Conservation (phyloP, 371 early-diverging fungal species). For the Apophysomyces elegans region DNA sequence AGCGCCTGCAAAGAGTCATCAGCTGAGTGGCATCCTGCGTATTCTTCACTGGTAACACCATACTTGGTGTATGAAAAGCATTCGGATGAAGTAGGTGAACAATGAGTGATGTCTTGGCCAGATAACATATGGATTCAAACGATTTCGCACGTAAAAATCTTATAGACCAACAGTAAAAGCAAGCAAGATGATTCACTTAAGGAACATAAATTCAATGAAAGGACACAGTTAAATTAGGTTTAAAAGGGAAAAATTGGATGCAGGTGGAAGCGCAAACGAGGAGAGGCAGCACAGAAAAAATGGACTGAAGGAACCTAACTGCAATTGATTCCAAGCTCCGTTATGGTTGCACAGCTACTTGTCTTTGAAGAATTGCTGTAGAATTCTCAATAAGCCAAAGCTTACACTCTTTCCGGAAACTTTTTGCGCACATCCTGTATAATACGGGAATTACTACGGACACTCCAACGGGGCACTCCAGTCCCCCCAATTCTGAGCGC, state of each 20-base stretch:
- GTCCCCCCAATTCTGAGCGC: too few species aligned
- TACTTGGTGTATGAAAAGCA: background rate
- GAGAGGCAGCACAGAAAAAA: background rate
- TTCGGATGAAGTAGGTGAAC: background rate
- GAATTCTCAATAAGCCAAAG: too few species aligned
- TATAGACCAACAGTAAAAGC: background rate
- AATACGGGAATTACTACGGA: too few species aligned
- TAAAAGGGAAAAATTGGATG: background rate
- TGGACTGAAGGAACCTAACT: too few species aligned
- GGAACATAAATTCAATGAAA: background rate
- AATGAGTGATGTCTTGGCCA: background rate
- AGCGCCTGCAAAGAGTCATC: background rate
- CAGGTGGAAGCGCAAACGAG: background rate
- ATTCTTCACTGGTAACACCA: background rate
- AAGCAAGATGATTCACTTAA: constrained; percentile 2
- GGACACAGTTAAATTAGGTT: background rate
- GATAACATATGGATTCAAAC: background rate
- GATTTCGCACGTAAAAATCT: background rate
- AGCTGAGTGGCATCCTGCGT: constrained; percentile 4
- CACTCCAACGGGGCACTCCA: too few species aligned
- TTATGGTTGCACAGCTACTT: too few species aligned
- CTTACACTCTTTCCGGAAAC: too few species aligned
- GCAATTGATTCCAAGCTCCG: too few species aligned
- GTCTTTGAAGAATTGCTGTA: too few species aligned
- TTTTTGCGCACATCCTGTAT: too few species aligned